A percentile compares a stretch with the other conserved stretches of the same genome.
Evolutionary conservation across 805 yeast species (phyloP).

Genomic region (Teunomyces tritomae): DNA sequence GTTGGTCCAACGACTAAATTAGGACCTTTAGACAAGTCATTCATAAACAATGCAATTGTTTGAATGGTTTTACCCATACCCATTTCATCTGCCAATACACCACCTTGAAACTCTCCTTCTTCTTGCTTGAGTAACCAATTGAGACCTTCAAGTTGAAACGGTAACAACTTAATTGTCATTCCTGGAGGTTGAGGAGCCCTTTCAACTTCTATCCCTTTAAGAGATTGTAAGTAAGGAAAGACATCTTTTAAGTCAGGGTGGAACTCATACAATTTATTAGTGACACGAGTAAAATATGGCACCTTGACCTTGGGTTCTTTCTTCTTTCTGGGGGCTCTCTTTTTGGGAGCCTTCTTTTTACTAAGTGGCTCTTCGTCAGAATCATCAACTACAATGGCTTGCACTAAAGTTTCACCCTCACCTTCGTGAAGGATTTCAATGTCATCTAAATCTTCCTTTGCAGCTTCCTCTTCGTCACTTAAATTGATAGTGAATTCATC

Average conservation of each 20-base stretch:
- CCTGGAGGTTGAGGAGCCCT: constrained; percentile 75
- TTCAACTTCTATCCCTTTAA: constrained; percentile 47
- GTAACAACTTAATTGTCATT: constrained; percentile 70
- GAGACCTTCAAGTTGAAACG: constrained; percentile 92
- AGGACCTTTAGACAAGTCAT: constrained; percentile 64
- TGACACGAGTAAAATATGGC: constrained; percentile 67
- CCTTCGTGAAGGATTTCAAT: background rate
- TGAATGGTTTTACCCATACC: constrained; percentile 99
- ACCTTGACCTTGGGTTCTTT: constrained; percentile 53
- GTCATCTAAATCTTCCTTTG: constrained; percentile 41
- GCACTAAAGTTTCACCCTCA: constrained; percentile 6
- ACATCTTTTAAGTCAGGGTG: constrained; percentile 79
- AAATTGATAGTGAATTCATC: constrained; percentile 12
- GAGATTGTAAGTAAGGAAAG: constrained; percentile 59
- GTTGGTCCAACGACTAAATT: constrained; percentile 95
- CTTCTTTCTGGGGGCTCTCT: constrained; percentile 26
- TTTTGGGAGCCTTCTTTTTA: constrained; percentile 13
- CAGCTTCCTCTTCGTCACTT: constrained; percentile 22
- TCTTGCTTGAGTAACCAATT: constrained; percentile 88
- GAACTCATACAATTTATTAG: constrained; percentile 61
- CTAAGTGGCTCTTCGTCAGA: constrained; percentile 23
- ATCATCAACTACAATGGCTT: constrained; percentile 21
- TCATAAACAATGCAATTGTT: constrained; percentile 82
- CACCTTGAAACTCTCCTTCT: constrained; percentile 75
- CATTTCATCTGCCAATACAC: constrained; percentile 97